Evolutionary conservation across 1,284 basidiomycete species (phyloP).

Genomic region (Sphaerobolus stellatus): DNA sequence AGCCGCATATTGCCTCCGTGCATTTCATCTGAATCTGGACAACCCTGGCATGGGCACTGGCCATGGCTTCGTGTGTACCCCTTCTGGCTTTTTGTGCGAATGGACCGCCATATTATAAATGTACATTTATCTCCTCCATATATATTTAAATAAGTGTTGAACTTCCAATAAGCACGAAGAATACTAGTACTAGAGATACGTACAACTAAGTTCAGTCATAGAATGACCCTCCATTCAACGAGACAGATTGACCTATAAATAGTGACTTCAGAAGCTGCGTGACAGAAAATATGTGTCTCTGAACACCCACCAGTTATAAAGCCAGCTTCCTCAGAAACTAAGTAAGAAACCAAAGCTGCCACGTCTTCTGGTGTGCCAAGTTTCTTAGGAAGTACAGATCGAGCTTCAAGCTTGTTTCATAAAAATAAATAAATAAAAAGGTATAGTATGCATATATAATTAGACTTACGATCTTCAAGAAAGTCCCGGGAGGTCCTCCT

Average conservation of each 20-base stretch:
- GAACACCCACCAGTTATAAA: constrained; percentile 32
- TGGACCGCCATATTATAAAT: too few species aligned
- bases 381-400: not conserved
- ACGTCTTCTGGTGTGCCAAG: constrained; percentile 34
- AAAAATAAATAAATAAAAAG: not conserved
- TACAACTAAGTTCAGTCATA: not conserved
- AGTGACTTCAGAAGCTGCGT: not conserved
- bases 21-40: too few species aligned
- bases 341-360: constrained; percentile 35
- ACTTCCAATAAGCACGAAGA: too few species aligned
- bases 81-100: too few species aligned
- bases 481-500: too few species aligned
- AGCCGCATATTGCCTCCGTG: too few species aligned
- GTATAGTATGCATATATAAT: not conserved
- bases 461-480: not conserved
- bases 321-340: constrained; percentile 35
- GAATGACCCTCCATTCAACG: not conserved
- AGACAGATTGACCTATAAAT: not conserved
- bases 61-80: too few species aligned
- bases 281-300: not conserved
- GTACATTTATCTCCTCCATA: too few species aligned
- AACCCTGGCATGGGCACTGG: too few species aligned
- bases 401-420: not conserved
- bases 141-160: too few species aligned
- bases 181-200: not conserved